Percentiles rank a stretch among this genome's conserved stretches.
phyloP scores from a whole-genome alignment of 1,139 yeast genomes.

The Hyphopichia burtonii region DNA sequence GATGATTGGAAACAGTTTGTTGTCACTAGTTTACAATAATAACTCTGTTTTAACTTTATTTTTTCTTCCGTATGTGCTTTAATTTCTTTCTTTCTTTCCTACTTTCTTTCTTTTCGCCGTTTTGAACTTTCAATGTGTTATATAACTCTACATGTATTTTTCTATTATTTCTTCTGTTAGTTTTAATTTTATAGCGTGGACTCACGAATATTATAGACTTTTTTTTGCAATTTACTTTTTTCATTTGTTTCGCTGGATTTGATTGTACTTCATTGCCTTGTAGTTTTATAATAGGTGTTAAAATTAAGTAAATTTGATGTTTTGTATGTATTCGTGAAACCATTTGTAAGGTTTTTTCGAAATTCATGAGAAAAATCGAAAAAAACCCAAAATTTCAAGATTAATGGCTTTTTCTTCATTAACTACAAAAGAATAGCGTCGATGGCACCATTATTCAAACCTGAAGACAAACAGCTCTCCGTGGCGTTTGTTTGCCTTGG shows the following conservation, averaged over 20 bases:
- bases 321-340: too few species aligned
- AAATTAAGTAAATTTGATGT: too few species aligned
- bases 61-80: neutral
- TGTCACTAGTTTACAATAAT: conserved; percentile 15
- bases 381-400: too few species aligned
- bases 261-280: too few species aligned
- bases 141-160: neutral
- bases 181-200: neutral
- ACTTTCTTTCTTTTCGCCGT: neutral
- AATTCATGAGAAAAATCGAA: too few species aligned
- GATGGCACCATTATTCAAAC: conserved; percentile 12
- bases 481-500: conserved; percentile 93
- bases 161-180: neutral
- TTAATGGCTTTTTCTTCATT: too few species aligned
- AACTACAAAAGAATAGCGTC: too few species aligned
- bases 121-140: neutral
- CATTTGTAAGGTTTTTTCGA: too few species aligned
- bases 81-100: neutral
- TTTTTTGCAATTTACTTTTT: neutral
- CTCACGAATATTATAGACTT: neutral
- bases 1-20: conserved; percentile 41
- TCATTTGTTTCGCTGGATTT: neutral
- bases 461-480: conserved; percentile 38
- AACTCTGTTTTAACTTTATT: neutral
- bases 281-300: too few species aligned